Evolutionary conservation across 768 basidiomycete genomes (phyloP).

Genomic region (Neoboletus magnificus): DNA sequence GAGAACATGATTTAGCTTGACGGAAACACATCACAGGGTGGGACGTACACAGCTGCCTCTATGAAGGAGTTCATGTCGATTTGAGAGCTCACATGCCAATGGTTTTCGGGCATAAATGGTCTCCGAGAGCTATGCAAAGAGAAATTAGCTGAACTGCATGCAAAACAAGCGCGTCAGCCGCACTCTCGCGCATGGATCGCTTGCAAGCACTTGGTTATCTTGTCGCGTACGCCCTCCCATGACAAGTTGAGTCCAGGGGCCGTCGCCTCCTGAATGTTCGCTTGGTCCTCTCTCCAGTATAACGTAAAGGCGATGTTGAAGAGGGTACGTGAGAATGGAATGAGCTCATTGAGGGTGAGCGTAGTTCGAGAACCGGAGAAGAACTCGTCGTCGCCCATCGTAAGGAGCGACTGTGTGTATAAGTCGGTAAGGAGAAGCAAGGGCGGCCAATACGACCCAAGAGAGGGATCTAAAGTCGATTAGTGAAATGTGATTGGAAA

Average conservation of each 20-base stretch:
- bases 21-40: background rate
- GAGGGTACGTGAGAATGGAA: slow-evolving; percentile 69
- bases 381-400: slow-evolving; percentile 97
- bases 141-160: slow-evolving; percentile 1
- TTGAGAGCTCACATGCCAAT: slow-evolving; percentile 73
- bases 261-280: slow-evolving; percentile 38
- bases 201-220: slow-evolving; percentile 73
- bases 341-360: slow-evolving; percentile 77
- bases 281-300: slow-evolving; percentile 55
- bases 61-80: slow-evolving; percentile 71
- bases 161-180: slow-evolving; percentile 27
- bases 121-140: slow-evolving; percentile 64
- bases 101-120: slow-evolving; percentile 76
- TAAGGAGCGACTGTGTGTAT: slow-evolving; percentile 79
- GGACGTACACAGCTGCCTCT: slow-evolving; percentile 78
- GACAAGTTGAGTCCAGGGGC: slow-evolving; percentile 39
- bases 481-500: background rate
- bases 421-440: slow-evolving; percentile 77
- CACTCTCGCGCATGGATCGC: slow-evolving; percentile 89
- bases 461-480: slow-evolving; percentile 39
- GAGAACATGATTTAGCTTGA: background rate
- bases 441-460: slow-evolving; percentile 55
- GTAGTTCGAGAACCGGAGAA: slow-evolving; percentile 74
- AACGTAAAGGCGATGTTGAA: slow-evolving; percentile 82
- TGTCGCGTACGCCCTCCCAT: slow-evolving; percentile 72